A percentile compares a stretch with the other conserved stretches of the same genome.
These are phyloP conservation scores for Metschnikowia lochheadii DNA, from an alignment of 805 yeast genomes.

Conservation along the genomic window DNA sequence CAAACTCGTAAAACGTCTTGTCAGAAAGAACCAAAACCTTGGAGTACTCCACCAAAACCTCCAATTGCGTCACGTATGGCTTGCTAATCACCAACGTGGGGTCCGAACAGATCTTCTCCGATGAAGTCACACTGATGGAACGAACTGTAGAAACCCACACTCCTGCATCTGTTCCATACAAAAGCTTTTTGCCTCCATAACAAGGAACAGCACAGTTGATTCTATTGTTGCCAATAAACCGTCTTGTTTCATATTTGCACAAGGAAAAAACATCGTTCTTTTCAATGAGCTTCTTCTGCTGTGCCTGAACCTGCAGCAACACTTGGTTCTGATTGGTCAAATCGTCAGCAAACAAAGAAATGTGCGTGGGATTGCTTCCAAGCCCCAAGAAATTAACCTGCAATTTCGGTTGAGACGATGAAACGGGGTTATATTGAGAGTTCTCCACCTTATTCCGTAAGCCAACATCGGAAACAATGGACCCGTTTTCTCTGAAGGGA, in stretches of 20 bases:
- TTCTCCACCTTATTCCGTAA: slow-evolving; percentile 26
- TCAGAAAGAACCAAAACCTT: slow-evolving; percentile 78
- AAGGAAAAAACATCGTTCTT: slow-evolving; percentile 77
- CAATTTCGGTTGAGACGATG: slow-evolving; percentile 32
- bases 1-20: slow-evolving; percentile 73
- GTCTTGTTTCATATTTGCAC: slow-evolving; percentile 67
- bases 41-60: slow-evolving; percentile 87
- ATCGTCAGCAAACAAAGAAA: slow-evolving; percentile 51
- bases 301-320: slow-evolving; percentile 72
- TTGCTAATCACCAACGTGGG: slow-evolving; percentile 76
- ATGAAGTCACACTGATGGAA: slow-evolving; percentile 47
- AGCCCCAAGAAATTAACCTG: slow-evolving; percentile 51
- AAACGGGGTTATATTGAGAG: slow-evolving; percentile 24
- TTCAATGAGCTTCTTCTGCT: slow-evolving; percentile 67
- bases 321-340: slow-evolving; percentile 69
- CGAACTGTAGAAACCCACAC: slow-evolving; percentile 76
- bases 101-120: slow-evolving; percentile 52
- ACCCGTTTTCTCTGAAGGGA: slow-evolving; percentile 31
- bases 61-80: slow-evolving; percentile 79
- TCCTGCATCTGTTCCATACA: slow-evolving; percentile 91
- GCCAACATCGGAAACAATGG: slow-evolving; percentile 34
- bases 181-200: slow-evolving; percentile 86
- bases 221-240: slow-evolving; percentile 68
- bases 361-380: slow-evolving; percentile 53
- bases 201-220: slow-evolving; percentile 91